Conservation (phyloP, 1,284 basidiomycete genomes). For the Papiliotrema fonsecae region DNA sequence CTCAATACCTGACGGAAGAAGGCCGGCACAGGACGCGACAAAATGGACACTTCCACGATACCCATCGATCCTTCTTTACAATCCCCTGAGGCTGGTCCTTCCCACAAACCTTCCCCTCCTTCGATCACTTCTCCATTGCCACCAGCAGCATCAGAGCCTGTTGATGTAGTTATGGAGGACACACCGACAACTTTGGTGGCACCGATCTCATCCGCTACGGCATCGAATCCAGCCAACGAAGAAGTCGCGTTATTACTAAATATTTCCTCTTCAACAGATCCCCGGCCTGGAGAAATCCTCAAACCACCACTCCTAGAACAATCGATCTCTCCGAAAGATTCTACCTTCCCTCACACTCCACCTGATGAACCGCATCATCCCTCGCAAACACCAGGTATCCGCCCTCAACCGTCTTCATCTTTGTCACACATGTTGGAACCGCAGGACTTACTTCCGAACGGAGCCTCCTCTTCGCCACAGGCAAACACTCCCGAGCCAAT, state of each 20-base stretch:
- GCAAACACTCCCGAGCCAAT: constrained; percentile 15
- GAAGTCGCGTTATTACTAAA: constrained; percentile 29
- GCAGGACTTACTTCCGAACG: no score
- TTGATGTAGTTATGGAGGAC: background rate
- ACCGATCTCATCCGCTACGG: background rate
- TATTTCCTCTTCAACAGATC: constrained; percentile 18
- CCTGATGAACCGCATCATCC: constrained; percentile 21
- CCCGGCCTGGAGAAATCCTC: background rate
- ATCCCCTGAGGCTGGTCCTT: constrained; percentile 2
- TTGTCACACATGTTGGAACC: constrained; percentile 4
- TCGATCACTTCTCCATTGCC: background rate
- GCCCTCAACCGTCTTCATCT: background rate
- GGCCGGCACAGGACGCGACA: background rate
- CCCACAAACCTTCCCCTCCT: background rate
- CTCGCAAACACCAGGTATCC: background rate
- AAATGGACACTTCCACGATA: background rate
- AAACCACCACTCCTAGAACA: background rate
- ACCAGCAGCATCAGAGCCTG: background rate
- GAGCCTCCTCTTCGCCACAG: constrained; percentile 5
- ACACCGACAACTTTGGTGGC: background rate
- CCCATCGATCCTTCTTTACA: background rate
- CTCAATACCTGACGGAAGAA: no score
- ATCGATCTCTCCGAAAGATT: background rate
- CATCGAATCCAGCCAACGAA: constrained; percentile 13
- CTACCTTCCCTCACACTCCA: constrained; percentile 26